These are phyloP conservation scores for Alternaria brassicicola DNA, from an alignment of 2,329 filamentous ascomycete genomes.

Conservation along the genomic window DNA sequence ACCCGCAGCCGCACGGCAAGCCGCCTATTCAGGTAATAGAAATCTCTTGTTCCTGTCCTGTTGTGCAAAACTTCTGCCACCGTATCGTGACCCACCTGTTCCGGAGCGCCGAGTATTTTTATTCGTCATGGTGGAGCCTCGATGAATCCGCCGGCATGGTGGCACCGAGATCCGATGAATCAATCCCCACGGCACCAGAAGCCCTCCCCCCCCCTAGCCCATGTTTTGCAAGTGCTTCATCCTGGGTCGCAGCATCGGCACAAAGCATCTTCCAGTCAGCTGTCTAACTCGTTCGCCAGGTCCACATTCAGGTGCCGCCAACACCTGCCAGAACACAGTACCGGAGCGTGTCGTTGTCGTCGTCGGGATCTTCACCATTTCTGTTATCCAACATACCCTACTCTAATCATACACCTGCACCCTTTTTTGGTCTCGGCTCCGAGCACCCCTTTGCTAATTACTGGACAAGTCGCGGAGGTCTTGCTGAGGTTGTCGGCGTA, in stretches of 20 bases:
- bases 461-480: conserved; percentile 78
- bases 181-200: too few species aligned
- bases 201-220: too few species aligned
- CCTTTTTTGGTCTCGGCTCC: conserved; percentile 80
- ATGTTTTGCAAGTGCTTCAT: too few species aligned
- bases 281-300: conserved; percentile 24
- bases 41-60: conserved; percentile 22
- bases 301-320: conserved; percentile 33
- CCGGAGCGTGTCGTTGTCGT: conserved; percentile 46
- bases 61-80: conserved; percentile 12
- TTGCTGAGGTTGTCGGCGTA: conserved; percentile 76
- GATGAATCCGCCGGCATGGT: background rate
- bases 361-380: conserved; percentile 54
- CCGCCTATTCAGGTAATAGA: conserved; percentile 39
- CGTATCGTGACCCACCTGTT: conserved; percentile 19
- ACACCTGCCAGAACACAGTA: conserved; percentile 38
- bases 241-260: too few species aligned
- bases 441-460: conserved; percentile 84
- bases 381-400: conserved; percentile 76
- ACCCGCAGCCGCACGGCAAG: conserved; percentile 30
- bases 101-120: background rate
- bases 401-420: conserved; percentile 71
- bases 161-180: too few species aligned
- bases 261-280: conserved; percentile 1
- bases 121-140: background rate